Percentiles rank a stretch among this genome's conserved stretches.
phyloP scores from a whole-genome alignment of 352 stramenopile species.

The Phytophthora syringae region DNA sequence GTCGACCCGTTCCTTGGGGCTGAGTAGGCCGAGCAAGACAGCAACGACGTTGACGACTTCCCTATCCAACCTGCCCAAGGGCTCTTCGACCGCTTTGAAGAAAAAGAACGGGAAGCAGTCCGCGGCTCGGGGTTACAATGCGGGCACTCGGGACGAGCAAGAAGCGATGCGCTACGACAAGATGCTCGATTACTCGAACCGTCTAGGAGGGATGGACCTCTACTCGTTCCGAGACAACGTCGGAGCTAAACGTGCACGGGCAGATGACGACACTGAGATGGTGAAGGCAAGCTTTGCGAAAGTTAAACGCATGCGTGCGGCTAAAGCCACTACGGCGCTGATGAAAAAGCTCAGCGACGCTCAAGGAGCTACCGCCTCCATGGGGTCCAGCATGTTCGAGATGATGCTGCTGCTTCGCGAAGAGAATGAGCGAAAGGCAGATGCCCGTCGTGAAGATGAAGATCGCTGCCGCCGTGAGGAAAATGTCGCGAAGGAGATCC shows the following conservation, averaged over 20 bases:
- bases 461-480: not conserved
- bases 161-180: not conserved
- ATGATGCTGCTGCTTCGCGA: not conserved
- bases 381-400: not conserved
- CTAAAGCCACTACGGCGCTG: not conserved
- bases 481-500: conserved; percentile 6
- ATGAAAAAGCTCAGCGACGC: not conserved
- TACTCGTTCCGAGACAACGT: not conserved
- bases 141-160: not conserved
- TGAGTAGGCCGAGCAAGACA: too few relatives aligned
- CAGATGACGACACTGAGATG: too few relatives aligned
- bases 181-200: not conserved
- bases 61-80: too few relatives aligned
- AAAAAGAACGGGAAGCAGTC: not conserved
- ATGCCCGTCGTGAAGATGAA: not conserved
- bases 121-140: not conserved
- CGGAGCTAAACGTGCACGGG: too few relatives aligned
- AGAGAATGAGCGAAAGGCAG: not conserved
- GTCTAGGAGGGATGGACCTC: not conserved
- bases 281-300: not conserved
- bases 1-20: too few relatives aligned
- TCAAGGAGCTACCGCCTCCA: not conserved
- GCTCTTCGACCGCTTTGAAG: too few relatives aligned
- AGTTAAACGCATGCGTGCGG: not conserved
- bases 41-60: too few relatives aligned